Base-by-base conservation (phyloP, 257 asterid genomes). In the Plectranthus barbatus region DNA sequence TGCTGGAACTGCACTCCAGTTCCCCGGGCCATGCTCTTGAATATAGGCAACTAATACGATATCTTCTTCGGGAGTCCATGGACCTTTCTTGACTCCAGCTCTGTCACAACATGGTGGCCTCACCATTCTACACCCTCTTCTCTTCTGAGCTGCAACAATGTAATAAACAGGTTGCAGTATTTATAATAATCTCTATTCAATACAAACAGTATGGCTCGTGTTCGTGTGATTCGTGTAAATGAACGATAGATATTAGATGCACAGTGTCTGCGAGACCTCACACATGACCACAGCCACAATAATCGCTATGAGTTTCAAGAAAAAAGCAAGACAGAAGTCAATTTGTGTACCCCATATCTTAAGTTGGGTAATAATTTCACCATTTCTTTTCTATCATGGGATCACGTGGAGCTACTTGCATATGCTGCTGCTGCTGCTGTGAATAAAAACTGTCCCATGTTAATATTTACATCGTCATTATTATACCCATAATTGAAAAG, bases 11-110 rank as follows among this genome's bases (percentile, higher is more conserved):
- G 88, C 72, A 63, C 88, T 73, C 96, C 96, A 88, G 31, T 86
- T 88, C 1, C 93, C 95, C 17, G 96, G 95, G 46, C 96, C 96
- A 66, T 86, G 86, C 76, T 86, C 83, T 70, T 84, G 93, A 57
- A 88, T 79, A 60, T 84, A 88, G 1, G 96, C 80, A 12, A 86
- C 88, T 45, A 88, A 72, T 61, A 88, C 72, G 70, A 82, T 78
- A 57, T 88, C 96, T 84, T 88, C 96, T 66, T 88, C 90, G 4
- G 96, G 96, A 59, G 96, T 88, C 96, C 96, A 88, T 18, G 96
- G 95, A 23, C 96, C 95, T 77, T 86, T 88, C 84, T 86, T 88
- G 75, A 86, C 77, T 13, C 93, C 95, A 40, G 64, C 80, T 76
- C 82, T 86, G 0, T 88, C 93, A 63, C 88, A 82, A 42, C 95